Percentiles rank a stretch among this genome's conserved stretches.
Evolutionary conservation across 2,329 filamentous ascomycete genomes (phyloP).

Genomic region (Aspergillus aculeatinus): DNA sequence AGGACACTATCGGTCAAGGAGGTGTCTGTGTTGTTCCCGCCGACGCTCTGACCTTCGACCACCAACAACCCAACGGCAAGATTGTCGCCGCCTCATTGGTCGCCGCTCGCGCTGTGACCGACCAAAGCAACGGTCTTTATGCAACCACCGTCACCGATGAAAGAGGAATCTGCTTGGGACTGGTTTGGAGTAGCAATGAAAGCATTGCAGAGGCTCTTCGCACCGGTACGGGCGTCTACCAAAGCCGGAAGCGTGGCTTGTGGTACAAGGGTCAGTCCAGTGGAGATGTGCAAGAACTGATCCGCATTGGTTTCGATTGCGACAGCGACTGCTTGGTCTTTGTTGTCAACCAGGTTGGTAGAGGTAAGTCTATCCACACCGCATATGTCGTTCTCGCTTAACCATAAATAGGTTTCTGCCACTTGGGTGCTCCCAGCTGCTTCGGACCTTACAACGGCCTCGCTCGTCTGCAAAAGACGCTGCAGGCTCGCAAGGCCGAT

Average conservation of each 20-base stretch:
- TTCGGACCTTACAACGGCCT: constrained; percentile 84
- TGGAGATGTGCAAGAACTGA: constrained; percentile 86
- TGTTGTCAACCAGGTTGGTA: constrained; percentile 82
- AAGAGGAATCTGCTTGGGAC: constrained; percentile 74
- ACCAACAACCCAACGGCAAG: constrained; percentile 56
- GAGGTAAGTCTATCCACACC: constrained; percentile 47
- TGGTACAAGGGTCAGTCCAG: constrained; percentile 98
- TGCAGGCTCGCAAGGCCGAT: constrained; percentile 75
- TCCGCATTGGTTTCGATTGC: constrained; percentile 84
- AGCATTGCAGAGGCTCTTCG: constrained; percentile 83
- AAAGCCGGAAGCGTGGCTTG: constrained; percentile 89
- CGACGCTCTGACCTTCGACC: constrained; percentile 65
- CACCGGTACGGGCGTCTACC: constrained; percentile 83
- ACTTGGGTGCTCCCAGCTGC: constrained; percentile 87
- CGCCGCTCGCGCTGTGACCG: constrained; percentile 72
- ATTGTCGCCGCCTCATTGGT: constrained; percentile 71
- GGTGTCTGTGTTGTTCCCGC: constrained; percentile 76
- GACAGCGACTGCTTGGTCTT: constrained; percentile 92
- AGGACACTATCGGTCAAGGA: constrained; percentile 47
- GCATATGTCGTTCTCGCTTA: constrained; percentile 10
- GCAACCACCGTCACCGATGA: constrained; percentile 92
- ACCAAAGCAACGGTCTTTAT: constrained; percentile 78
- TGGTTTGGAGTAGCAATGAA: constrained; percentile 92
- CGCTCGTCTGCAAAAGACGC: constrained; percentile 80
- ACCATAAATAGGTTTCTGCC: constrained; percentile 69